phyloP scores from a whole-genome alignment of 202 grass and related monocot species.

The Hordeum pubiflorum region DNA sequence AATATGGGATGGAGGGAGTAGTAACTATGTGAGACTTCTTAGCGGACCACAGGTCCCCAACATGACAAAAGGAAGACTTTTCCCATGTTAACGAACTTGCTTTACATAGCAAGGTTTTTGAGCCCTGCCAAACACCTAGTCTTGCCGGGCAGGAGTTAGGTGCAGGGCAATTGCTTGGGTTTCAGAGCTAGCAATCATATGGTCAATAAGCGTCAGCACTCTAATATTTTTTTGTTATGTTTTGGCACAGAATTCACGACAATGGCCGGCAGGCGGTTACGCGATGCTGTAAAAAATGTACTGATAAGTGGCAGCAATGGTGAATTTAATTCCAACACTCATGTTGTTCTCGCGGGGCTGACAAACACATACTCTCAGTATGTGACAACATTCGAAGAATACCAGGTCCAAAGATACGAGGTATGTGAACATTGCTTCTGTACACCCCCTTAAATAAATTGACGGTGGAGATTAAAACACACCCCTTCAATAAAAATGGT shows the following conservation, averaged over 20 bases:
- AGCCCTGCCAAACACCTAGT: neutral
- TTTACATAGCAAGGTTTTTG: neutral
- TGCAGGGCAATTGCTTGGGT: neutral
- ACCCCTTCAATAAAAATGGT: too few species aligned
- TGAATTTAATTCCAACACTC: conserved; percentile 56
- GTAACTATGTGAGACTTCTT: neutral
- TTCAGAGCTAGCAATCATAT: neutral
- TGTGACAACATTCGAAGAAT: conserved; percentile 94
- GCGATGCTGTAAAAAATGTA: conserved; percentile 69
- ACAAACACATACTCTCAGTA: conserved; percentile 95
- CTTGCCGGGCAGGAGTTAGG: neutral
- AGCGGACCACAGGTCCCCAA: neutral
- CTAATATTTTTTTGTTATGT: neutral
- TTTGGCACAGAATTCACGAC: conserved; percentile 82
- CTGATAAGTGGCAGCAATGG: conserved; percentile 44
- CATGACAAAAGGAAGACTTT: neutral
- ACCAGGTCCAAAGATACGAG: conserved; percentile 97
- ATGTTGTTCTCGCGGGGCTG: conserved; percentile 85
- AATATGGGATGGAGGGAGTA: neutral
- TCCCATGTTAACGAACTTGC: neutral
- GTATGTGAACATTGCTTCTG: conserved; percentile 27
- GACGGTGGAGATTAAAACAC: too few species aligned
- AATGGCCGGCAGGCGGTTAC: conserved; percentile 84
- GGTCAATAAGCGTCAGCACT: neutral
- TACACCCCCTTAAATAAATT: neutral